Conservation (phyloP, 306 rosid genomes). For the Purshia tridentata region DNA sequence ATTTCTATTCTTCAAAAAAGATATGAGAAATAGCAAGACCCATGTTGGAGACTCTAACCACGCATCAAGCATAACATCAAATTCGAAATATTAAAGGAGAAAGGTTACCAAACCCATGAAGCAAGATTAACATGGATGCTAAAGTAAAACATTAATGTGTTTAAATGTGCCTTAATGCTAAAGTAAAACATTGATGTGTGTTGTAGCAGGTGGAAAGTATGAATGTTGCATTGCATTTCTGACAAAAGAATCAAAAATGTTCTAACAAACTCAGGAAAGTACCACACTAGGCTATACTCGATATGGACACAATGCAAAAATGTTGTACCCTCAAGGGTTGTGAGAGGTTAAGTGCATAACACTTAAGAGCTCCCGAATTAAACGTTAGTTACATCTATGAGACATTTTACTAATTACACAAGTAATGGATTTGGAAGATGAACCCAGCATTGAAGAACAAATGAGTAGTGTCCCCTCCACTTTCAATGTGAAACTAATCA, state of each 20-base stretch:
- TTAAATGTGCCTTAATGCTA: neutral
- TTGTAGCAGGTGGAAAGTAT: neutral
- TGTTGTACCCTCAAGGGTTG: neutral
- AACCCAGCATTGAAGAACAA: conserved; percentile 26
- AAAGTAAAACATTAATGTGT: neutral
- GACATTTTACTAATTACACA: conserved; percentile 47
- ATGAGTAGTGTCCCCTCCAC: conserved; percentile 18
- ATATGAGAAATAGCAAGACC: no score
- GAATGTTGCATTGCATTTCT: neutral
- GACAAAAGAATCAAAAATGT: conserved; percentile 28
- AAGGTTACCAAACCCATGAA: no score
- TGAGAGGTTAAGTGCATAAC: neutral
- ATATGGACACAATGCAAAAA: conserved; percentile 11
- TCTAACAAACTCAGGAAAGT: conserved; percentile 10
- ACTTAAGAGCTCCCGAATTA: conserved; percentile 3
- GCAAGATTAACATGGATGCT: neutral
- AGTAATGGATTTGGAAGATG: conserved; percentile 13
- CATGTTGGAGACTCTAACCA: no score
- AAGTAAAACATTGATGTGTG: neutral
- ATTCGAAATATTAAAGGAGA: no score
- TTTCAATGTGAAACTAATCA: conserved; percentile 24
- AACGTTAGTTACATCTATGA: neutral
- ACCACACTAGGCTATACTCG: conserved; percentile 14
- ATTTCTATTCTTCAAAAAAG: no score
- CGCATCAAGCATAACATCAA: no score